Percentiles rank a stretch among this genome's conserved stretches.
Evolutionary conservation across 495 filamentous ascomycete species (phyloP).

Genomic region (Aspergillus diversus): DNA sequence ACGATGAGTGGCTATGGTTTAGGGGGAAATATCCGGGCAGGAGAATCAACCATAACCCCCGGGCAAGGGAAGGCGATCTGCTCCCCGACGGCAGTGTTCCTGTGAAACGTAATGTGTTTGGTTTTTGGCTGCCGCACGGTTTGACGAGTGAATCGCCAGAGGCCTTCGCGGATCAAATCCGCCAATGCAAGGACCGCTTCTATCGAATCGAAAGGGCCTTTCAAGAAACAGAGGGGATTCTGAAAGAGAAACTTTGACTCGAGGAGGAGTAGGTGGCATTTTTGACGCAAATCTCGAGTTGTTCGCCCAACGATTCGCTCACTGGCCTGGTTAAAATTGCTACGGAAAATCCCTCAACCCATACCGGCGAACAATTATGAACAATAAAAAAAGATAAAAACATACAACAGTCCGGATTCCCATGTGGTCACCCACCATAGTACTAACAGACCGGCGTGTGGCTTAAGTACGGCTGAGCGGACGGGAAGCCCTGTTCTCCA

Average conservation of each 20-base stretch:
- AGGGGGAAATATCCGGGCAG: neutral
- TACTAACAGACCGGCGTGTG: no score
- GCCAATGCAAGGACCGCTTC: neutral
- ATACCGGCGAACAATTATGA: no score
- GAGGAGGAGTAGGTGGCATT: no score
- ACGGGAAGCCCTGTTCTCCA: neutral
- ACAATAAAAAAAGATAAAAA: no score
- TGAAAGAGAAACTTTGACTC: neutral
- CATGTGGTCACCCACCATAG: no score
- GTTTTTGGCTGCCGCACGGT: neutral
- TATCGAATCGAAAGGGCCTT: neutral
- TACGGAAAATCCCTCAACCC: no score
- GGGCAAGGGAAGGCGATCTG: neutral
- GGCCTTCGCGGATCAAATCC: neutral
- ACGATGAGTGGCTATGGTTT: neutral
- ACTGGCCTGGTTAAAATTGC: no score
- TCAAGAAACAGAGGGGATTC: neutral
- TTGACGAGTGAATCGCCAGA: neutral
- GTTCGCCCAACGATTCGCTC: no score
- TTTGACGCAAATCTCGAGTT: no score
- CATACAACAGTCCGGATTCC: no score
- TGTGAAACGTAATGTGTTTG: neutral
- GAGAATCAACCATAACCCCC: neutral
- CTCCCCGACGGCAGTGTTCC: slow-evolving; percentile 1
- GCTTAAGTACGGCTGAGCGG: neutral